A percentile compares a stretch with the other conserved stretches of the same genome.
Evolutionary conservation across 192 early-diverging fungal species (phyloP).

Genomic region (Gamsiella multidivaricata): DNA sequence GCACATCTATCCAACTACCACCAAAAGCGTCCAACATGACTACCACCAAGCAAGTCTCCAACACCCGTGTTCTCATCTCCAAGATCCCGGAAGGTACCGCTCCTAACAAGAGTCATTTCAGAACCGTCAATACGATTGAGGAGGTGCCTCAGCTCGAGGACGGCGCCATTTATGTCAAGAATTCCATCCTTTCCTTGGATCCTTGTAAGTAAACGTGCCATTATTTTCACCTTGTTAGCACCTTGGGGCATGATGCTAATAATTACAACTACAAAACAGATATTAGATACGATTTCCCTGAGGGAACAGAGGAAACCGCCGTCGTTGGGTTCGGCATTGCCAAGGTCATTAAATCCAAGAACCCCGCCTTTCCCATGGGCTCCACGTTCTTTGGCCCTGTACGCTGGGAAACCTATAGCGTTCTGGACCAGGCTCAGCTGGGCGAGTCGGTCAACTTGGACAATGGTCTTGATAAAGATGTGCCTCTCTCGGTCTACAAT

Average conservation of each 20-base stretch:
- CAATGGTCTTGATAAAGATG: slow-evolving; percentile 65
- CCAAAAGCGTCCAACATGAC: too few species aligned
- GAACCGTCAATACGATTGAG: neutral
- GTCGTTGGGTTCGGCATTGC: slow-evolving; percentile 18
- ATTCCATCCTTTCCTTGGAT: slow-evolving; percentile 10
- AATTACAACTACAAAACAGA: too few species aligned
- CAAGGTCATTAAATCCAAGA: slow-evolving; percentile 25
- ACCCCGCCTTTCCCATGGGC: slow-evolving; percentile 53
- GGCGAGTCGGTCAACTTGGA: slow-evolving; percentile 46
- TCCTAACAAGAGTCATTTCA: slow-evolving; percentile 2
- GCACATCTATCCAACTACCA: too few species aligned
- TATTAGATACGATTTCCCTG: slow-evolving; percentile 2
- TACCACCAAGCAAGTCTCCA: too few species aligned
- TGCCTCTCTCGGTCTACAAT: slow-evolving; percentile 7
- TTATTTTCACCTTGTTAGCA: too few species aligned
- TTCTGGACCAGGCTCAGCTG: slow-evolving; percentile 29
- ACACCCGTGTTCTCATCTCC: slow-evolving; percentile 24
- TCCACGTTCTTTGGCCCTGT: slow-evolving; percentile 67
- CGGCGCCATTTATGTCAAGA: slow-evolving; percentile 12
- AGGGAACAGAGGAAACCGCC: neutral
- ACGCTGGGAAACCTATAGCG: slow-evolving; percentile 55
- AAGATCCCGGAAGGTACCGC: slow-evolving; percentile 2
- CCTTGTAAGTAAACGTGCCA: too few species aligned
- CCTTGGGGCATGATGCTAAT: too few species aligned
- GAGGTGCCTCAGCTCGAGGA: slow-evolving; percentile 42